Evolutionary conservation across 164 flowering plant species (phyloP), one percentile per base, ranked within the genome.

Genomic region (Echeveria elegans): DNA sequence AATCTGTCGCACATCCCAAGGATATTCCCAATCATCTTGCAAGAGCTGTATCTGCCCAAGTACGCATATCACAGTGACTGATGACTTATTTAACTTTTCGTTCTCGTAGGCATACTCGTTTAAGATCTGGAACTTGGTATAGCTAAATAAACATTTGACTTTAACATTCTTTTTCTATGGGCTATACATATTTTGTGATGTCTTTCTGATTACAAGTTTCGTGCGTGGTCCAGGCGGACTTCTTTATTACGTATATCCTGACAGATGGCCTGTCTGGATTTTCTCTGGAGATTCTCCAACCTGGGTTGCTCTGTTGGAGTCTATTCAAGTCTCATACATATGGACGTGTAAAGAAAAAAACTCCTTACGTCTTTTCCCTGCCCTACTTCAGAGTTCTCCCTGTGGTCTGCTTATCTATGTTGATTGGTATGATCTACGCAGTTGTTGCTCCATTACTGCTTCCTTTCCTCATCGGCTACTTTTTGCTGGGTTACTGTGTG

Each of bases 381-480:
- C 98, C 92, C 15, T 89, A 83, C 69, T 84, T 79, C 53, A 77
- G 96, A 75, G 74, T 85, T 63, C 78, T 92, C 66, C 96, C 98
- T 47, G 70, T 75, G 37, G 82, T 88, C 43, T 76, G 84, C 21
- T 79, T 89, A 62, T 76, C 82, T 12, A 74, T 89, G 66, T 73
- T 92, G 68, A 89, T 92, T 70, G 96, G 98, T 50, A 83, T 82
- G 86, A 86, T 88, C 8, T 88, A 92, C 71, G 89, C 89, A 24
- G 83, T 89, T 43, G 77, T 89, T 19, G 79, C 95, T 7, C 96
- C 98, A 12, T 76, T 92, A 80, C 76, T 92, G 62, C 90, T 87
- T 52, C 98, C 98, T 15, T 84, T 92, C 80, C 88, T 92, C 52
- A 73, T 92, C 53, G 88, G 82, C 61, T 89, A 89, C 77, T 86